Evolutionary conservation across 2,329 filamentous ascomycete genomes (phyloP).

Genomic region (Ophiostoma triangulosporum): DNA sequence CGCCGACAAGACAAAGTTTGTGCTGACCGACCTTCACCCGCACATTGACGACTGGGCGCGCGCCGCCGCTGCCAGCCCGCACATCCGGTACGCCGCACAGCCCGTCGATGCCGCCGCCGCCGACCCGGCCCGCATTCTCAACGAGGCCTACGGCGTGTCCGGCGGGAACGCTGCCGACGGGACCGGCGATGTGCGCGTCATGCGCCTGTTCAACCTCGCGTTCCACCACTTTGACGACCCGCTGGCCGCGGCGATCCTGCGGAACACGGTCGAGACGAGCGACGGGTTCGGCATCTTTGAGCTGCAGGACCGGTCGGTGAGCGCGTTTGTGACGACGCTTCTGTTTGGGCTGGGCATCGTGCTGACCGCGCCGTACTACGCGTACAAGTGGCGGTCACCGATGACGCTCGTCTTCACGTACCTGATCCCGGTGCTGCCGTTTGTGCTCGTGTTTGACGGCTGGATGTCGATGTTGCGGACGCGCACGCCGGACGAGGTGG

Average conservation of each 20-base stretch:
- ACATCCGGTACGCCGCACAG: conserved; percentile 44
- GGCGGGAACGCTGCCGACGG: too few relatives aligned
- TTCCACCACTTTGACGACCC: conserved; percentile 66
- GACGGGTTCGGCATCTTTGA: conserved; percentile 61
- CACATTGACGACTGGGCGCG: conserved; percentile 46
- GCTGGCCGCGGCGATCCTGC: conserved; percentile 45
- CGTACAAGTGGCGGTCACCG: conserved; percentile 37
- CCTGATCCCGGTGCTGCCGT: conserved; percentile 50
- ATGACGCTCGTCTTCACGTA: conserved; percentile 53
- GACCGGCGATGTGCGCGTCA: conserved; percentile 25
- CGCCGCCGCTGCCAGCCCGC: conserved; percentile 35
- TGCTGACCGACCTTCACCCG: conserved; percentile 54
- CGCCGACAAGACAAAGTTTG: conserved; percentile 29
- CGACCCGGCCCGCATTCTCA: conserved; percentile 33
- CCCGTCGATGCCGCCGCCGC: conserved; percentile 53
- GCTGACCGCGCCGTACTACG: conserved; percentile 37
- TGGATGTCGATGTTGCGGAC: conserved; percentile 53
- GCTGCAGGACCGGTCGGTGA: conserved; percentile 51
- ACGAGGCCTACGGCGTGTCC: conserved; percentile 9
- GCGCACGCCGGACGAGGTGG: conserved; percentile 51
- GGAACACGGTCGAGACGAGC: conserved; percentile 49
- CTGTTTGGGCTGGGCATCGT: conserved; percentile 39
- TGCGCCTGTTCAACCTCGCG: conserved; percentile 58
- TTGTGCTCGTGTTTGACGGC: conserved; percentile 57
- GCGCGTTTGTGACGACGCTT: conserved; percentile 38